Percentiles rank a stretch among this genome's conserved stretches.
phyloP scores from a whole-genome alignment of 2,329 filamentous ascomycete genomes.

The Monilinia laxa region DNA sequence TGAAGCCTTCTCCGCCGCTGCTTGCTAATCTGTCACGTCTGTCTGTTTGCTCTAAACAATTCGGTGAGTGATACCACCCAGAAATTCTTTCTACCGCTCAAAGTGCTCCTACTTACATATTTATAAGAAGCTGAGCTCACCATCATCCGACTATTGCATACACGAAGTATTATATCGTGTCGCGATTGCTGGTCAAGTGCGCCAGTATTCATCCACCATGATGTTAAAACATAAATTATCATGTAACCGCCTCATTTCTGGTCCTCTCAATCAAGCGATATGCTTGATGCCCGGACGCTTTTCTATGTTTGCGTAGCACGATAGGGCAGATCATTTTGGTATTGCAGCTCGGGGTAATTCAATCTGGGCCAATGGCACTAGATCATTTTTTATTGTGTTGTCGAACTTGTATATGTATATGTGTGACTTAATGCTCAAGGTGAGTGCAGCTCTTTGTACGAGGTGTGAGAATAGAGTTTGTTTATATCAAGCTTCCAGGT shows the following conservation, averaged over 20 bases:
- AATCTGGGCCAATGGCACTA: neutral
- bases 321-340: slow-evolving; percentile 4
- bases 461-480: neutral
- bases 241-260: slow-evolving; percentile 3
- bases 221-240: neutral
- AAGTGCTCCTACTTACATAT: neutral
- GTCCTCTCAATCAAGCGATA: neutral
- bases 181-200: slow-evolving; percentile 15
- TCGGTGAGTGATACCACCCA: neutral
- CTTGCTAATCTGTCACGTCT: neutral
- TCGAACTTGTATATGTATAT: neutral
- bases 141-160: slow-evolving; percentile 12
- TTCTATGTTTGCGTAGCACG: slow-evolving; percentile 13
- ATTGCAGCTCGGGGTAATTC: neutral
- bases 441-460: neutral
- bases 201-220: slow-evolving; percentile 4
- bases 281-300: neutral
- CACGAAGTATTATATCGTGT: neutral
- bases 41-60: neutral
- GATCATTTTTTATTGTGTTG: neutral
- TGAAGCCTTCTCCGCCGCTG: neutral
- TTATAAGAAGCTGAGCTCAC: neutral
- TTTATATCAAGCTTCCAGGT: slow-evolving; percentile 3
- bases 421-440: neutral
- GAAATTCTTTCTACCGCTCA: too few relatives aligned